phyloP scores from a whole-genome alignment of 1,139 yeast genomes.

The Pichia terricola region DNA sequence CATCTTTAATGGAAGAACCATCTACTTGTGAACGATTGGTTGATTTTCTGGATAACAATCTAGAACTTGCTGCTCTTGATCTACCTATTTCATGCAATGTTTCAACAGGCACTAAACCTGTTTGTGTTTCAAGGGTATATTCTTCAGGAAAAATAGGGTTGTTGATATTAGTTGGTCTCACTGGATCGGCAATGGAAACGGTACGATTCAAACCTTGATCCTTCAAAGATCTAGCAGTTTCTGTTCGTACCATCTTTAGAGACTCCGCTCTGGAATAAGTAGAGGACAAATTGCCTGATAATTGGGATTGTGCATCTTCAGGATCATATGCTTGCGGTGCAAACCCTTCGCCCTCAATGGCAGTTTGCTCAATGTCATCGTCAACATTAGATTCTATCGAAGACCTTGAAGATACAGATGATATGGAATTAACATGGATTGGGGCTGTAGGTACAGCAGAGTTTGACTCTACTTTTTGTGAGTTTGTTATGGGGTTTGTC shows the following conservation, averaged over 20 bases:
- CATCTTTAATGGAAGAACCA: conserved; percentile 7
- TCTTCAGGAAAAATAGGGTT: conserved; percentile 84
- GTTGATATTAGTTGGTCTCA: conserved; percentile 47
- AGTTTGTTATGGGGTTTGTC: too few relatives aligned
- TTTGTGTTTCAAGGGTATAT: conserved; percentile 73
- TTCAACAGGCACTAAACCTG: conserved; percentile 75
- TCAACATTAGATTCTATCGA: conserved; percentile 1
- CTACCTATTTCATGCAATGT: conserved; percentile 65
- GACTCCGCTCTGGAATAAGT: conserved; percentile 27
- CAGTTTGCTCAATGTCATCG: not conserved
- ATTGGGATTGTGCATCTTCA: conserved; percentile 37
- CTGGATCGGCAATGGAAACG: conserved; percentile 47
- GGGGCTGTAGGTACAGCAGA: too few relatives aligned
- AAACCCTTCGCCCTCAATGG: not conserved
- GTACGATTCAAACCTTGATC: conserved; percentile 49
- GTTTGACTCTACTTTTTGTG: too few relatives aligned
- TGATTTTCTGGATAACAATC: conserved; percentile 23
- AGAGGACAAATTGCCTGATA: conserved; percentile 25
- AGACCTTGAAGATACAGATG: conserved; percentile 32
- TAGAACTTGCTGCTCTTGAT: conserved; percentile 27
- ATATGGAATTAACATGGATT: not conserved
- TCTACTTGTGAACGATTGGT: conserved; percentile 6
- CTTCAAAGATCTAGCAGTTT: conserved; percentile 58
- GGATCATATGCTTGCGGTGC: conserved; percentile 28
- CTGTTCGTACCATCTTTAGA: conserved; percentile 42